Percentiles rank a stretch among this genome's conserved stretches.
Conservation (phyloP, 257 asterid genomes). For the Scutellaria barbata region DNA sequence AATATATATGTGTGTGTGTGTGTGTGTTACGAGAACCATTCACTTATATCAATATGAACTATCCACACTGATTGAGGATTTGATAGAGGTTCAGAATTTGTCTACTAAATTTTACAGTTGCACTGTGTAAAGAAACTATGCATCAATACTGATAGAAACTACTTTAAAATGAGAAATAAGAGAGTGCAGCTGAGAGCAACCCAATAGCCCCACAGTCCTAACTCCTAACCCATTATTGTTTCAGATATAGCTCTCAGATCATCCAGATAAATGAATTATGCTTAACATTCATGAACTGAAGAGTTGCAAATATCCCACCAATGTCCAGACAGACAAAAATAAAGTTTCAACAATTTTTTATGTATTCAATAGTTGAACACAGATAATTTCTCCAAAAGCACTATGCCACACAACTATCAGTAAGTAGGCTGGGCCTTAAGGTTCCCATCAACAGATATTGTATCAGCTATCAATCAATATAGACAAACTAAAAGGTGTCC, state of each 20-base stretch:
- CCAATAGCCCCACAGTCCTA: slow-evolving; percentile 8
- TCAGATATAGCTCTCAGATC: background rate
- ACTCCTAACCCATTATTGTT: background rate
- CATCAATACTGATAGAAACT: background rate
- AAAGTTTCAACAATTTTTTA: background rate
- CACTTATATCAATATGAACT: background rate
- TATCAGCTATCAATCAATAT: slow-evolving; percentile 5
- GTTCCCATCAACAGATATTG: background rate
- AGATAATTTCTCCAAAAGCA: background rate
- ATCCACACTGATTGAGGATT: slow-evolving; percentile 11
- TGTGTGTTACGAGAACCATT: background rate
- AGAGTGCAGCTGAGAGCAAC: background rate
- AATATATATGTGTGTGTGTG: background rate
- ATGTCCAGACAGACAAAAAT: background rate
- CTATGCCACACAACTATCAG: background rate
- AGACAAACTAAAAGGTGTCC: background rate
- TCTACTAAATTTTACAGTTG: background rate
- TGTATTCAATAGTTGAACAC: too few relatives aligned
- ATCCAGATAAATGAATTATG: background rate
- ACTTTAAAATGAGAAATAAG: background rate
- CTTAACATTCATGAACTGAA: background rate
- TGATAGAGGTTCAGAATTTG: background rate
- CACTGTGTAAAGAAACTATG: slow-evolving; percentile 4
- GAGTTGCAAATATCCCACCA: background rate
- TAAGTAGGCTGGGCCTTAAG: background rate